Base-by-base conservation (phyloP, 2,329 filamentous ascomycete species). In the Hymenoscyphus fraxineus region DNA sequence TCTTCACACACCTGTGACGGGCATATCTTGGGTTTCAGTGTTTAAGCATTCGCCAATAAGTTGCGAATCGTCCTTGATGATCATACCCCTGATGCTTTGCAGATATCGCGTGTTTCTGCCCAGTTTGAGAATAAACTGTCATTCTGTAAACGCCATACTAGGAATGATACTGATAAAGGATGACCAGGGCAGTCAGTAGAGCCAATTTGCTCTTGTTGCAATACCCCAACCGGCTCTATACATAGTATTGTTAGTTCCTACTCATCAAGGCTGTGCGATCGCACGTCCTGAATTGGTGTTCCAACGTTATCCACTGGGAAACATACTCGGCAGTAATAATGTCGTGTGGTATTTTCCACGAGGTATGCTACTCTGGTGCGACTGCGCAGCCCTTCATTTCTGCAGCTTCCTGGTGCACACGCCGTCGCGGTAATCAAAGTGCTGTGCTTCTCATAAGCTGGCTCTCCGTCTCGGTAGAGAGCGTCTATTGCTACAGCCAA, bases 321-420 rank as follows among this genome's bases (percentile, higher is more conserved):
- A 12, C 19, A 22, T 22, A 7, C 13, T 27, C 7, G 44, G 44
- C 19, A 51, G 44, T 51, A 22, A 35, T 51, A 22, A 35, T 35
- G 35, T 35, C 35, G 44, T 22, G 19, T 22, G 44, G 44, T 22
- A 51, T 12, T 51, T 16, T 22, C 44, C 44, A 51, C 44, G 35
- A 35, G 35, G 55, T 38, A 13, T 13, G 38, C 38, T n/a, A 38
- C 16, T 12, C 32, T 58, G 56, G 19, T 35, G 32, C n/a, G 9
- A 58, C n/a, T 58, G 56, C 56, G 56, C 27, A 58, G 56, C 56
- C 32, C 56, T 58, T 58, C 56, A 13, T n/a, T 58, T 58, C 56
- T 39, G 56, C 56, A 58, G 56, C 32, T 58, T 58, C 44, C 44
- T 51, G 22, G 44, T 51, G 22, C 32, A 39, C 56, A 58, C 56